Percentiles rank a stretch among this genome's conserved stretches.
Conservation (phyloP, 2,329 filamentous ascomycete species). For the Sporothrix schenckii region DNA sequence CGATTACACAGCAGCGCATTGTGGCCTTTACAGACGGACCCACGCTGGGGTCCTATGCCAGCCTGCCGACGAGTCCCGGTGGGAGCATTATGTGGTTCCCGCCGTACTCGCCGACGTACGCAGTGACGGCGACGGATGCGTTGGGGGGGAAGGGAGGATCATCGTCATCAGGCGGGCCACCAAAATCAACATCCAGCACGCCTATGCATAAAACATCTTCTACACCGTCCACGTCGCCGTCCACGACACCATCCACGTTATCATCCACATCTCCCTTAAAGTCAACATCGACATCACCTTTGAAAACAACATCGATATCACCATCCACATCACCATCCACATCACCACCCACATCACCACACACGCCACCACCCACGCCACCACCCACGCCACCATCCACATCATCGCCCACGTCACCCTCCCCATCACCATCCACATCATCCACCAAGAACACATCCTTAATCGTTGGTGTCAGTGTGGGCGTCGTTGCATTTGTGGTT, state of each 20-base stretch:
- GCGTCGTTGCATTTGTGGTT: constrained; percentile 12
- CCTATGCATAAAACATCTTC: background rate
- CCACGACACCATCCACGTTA: too few relatives aligned
- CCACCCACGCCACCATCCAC: too few relatives aligned
- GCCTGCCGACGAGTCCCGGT: constrained; percentile 39
- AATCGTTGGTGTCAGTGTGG: constrained; percentile 36
- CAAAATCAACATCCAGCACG: too few relatives aligned
- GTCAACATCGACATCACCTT: too few relatives aligned
- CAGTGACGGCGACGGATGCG: background rate
- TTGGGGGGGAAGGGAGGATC: background rate
- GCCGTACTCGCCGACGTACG: constrained; percentile 38
- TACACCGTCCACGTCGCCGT: constrained; percentile 7
- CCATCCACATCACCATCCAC: too few relatives aligned
- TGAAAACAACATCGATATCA: too few relatives aligned
- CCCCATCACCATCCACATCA: background rate
- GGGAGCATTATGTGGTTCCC: constrained; percentile 39
- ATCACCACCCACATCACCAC: too few relatives aligned
- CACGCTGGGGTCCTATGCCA: constrained; percentile 39
- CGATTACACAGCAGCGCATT: constrained; percentile 37
- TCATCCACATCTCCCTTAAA: too few relatives aligned
- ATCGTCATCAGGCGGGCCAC: background rate
- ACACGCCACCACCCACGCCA: too few relatives aligned
- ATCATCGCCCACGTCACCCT: background rate
- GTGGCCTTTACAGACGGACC: constrained; percentile 38
- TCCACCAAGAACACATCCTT: constrained; percentile 37